Evolutionary conservation across 805 yeast genomes (phyloP).

Genomic region (Danielozyma ontarioensis): DNA sequence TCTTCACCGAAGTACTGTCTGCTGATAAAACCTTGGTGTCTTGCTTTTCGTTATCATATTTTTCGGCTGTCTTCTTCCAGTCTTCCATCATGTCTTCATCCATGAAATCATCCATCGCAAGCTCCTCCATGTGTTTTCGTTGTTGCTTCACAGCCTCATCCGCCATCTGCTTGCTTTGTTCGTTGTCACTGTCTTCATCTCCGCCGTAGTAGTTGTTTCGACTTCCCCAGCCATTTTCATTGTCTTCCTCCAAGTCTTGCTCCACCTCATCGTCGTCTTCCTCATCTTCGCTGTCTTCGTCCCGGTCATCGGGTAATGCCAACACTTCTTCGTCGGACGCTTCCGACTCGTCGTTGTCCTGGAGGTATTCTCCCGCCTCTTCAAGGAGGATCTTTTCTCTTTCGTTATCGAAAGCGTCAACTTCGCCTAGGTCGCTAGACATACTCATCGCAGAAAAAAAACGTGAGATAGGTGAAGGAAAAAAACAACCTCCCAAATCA

Average conservation of each 20-base stretch:
- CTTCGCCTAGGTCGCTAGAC: slow-evolving; percentile 43
- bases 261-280: slow-evolving; percentile 47
- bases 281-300: slow-evolving; percentile 37
- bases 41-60: slow-evolving; percentile 32
- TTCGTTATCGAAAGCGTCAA: slow-evolving; percentile 61
- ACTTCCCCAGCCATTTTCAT: slow-evolving; percentile 41
- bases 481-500: neutral
- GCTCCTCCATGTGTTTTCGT: slow-evolving; percentile 63
- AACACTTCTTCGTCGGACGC: slow-evolving; percentile 56
- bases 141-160: slow-evolving; percentile 86
- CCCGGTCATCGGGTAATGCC: slow-evolving; percentile 28
- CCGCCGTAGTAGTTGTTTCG: slow-evolving; percentile 51
- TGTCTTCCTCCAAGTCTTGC: slow-evolving; percentile 36
- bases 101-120: slow-evolving; percentile 55
- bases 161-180: slow-evolving; percentile 70
- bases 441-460: slow-evolving; percentile 1
- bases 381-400: slow-evolving; percentile 53
- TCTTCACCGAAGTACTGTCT: slow-evolving; percentile 9
- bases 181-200: slow-evolving; percentile 69
- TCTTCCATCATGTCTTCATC: slow-evolving; percentile 78
- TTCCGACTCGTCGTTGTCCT: slow-evolving; percentile 28
- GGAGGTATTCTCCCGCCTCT: slow-evolving; percentile 46
- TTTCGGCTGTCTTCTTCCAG: slow-evolving; percentile 60
- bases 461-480: neutral
- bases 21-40: too few species aligned